A percentile compares a stretch with the other conserved stretches of the same genome.
These are phyloP conservation scores for Collybia sp. DNA, from an alignment of 768 basidiomycete genomes.

Conservation along the genomic window DNA sequence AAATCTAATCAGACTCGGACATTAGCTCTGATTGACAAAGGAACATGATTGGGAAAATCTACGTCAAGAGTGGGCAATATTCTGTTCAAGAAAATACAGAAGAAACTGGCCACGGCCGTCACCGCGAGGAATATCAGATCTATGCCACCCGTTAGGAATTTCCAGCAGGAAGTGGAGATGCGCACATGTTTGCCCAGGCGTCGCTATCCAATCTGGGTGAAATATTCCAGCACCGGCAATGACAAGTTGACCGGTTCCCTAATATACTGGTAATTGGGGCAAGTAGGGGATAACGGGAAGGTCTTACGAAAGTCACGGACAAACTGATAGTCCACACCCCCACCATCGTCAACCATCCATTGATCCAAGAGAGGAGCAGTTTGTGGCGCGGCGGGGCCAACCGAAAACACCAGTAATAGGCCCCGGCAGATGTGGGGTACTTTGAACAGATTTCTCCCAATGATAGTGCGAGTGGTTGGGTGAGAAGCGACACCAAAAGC, in stretches of 20 bases:
- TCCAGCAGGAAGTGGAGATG: background rate
- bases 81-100: slow-evolving; percentile 54
- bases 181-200: slow-evolving; percentile 57
- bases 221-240: slow-evolving; percentile 57
- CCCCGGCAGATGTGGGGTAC: slow-evolving; percentile 58
- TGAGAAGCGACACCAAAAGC: slow-evolving; percentile 44
- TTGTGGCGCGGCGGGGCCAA: slow-evolving; percentile 48
- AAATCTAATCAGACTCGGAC: slow-evolving; percentile 33
- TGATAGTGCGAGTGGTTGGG: slow-evolving; percentile 45
- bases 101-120: slow-evolving; percentile 36
- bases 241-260: slow-evolving; percentile 56
- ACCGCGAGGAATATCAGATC: slow-evolving; percentile 57
- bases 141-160: slow-evolving; percentile 9
- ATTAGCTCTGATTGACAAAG: background rate
- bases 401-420: slow-evolving; percentile 65
- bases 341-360: slow-evolving; percentile 65
- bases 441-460: slow-evolving; percentile 56
- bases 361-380: slow-evolving; percentile 56
- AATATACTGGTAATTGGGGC: background rate
- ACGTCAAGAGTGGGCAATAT: slow-evolving; percentile 48
- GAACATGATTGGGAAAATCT: slow-evolving; percentile 3
- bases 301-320: slow-evolving; percentile 57
- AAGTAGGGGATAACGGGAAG: background rate
- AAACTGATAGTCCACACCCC: slow-evolving; percentile 68
- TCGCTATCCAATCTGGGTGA: slow-evolving; percentile 51